Base-by-base conservation (phyloP, 495 filamentous ascomycete genomes). In the Amphirosellinia nigrospora region DNA sequence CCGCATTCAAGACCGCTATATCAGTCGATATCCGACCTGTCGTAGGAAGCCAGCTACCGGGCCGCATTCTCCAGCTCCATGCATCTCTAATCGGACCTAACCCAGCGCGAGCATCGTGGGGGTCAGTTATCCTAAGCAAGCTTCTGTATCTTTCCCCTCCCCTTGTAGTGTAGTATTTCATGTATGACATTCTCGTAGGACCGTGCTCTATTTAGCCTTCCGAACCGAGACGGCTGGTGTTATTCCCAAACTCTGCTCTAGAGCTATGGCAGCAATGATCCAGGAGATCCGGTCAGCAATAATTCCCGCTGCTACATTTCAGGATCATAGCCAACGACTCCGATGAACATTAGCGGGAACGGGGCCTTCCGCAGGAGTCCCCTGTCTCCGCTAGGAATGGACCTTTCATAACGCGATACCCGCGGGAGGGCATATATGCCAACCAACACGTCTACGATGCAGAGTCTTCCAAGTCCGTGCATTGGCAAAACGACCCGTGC, bases 81-180 rank as follows among this genome's bases (percentile, higher is more conserved):
- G 68, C 68, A 64, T 64, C 50, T 70, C 46, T 70, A 70, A 70
- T 70, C 68, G 68, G 68, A 70, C 68, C 68, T 70, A 70, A 70
- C 68, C 60, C 59, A 70, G 59, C 46, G 39, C 50, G 5, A 46
- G 59, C 46, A 70, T 70, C 60, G 68, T 62, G 63, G 63, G 46
- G 43, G 13, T 52, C 55, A 4, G 39, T 38, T 23, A 23, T 39
- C 32, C 32, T 13, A 45, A 46, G 41, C 41, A 53, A 43, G 39
- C 45, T 36, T 56, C 38, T 28, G 4, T 19, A 7, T 7, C 21
- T 11, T 68, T 48, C 26, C 65, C 53, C 65, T 50, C 55, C 53
- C 55, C 26, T 39, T 48, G 7, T 38, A 45, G 28, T 26, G 28
- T 16, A 28, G 53, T 36, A 39, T 50, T 36, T 32, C 55, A 32